These are phyloP conservation scores for Phylloboletellus chloephorus DNA, from an alignment of 1,284 basidiomycete species.

Conservation along the genomic window DNA sequence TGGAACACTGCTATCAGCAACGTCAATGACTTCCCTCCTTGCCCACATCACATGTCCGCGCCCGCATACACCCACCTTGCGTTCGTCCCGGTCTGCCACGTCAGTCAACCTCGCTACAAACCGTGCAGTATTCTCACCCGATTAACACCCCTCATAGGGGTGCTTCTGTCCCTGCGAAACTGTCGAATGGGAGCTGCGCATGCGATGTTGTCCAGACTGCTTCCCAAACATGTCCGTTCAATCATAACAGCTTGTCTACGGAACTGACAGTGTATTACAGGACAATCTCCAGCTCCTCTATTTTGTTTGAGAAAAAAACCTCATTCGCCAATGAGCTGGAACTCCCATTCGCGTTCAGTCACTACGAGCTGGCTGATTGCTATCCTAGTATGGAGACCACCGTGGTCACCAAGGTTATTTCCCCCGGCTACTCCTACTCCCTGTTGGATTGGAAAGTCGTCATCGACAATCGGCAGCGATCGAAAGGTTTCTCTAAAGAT, in stretches of 20 bases:
- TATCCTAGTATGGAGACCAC: accelerated
- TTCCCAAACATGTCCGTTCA: slow-evolving; percentile 18
- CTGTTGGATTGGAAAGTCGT: slow-evolving; percentile 5
- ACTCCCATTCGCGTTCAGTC: not conserved
- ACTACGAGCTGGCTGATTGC: not conserved
- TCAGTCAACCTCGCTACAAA: slow-evolving; percentile 17
- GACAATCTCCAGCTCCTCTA: not conserved
- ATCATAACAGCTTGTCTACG: too few species aligned
- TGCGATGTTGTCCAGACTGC: slow-evolving; percentile 35
- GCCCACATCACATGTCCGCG: slow-evolving; percentile 35
- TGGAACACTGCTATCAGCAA: slow-evolving; percentile 34
- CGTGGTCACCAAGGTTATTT: accelerated
- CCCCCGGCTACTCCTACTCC: not conserved
- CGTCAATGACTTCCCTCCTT: slow-evolving; percentile 33
- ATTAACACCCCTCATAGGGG: slow-evolving; percentile 19
- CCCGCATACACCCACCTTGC: slow-evolving; percentile 34
- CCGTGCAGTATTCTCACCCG: not conserved
- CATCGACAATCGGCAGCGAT: not conserved
- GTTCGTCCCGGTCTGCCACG: slow-evolving; percentile 38
- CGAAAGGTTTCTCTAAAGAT: not conserved
- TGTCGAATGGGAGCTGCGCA: slow-evolving; percentile 35
- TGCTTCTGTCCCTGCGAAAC: slow-evolving; percentile 29
- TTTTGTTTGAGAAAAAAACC: too few species aligned
- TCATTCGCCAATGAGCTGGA: not conserved
- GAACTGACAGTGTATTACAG: slow-evolving; percentile 3